These are phyloP conservation scores for Entomortierella beljakovae DNA, from an alignment of 192 early-diverging fungal genomes.

Conservation along the genomic window DNA sequence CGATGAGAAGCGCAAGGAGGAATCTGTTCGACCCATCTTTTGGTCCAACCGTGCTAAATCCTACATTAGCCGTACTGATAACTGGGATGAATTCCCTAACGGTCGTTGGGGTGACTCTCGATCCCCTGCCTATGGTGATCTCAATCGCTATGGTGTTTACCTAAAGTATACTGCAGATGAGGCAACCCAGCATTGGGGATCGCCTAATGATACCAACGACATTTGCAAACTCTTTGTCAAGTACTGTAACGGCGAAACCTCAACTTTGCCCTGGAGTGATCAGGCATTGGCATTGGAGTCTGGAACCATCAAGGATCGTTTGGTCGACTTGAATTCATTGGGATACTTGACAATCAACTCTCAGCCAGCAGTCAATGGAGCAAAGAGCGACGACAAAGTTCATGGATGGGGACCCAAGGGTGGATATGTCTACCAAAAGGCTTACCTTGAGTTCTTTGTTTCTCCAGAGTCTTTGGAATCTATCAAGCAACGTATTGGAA, in stretches of 20 bases:
- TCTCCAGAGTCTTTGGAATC: slow-evolving; percentile 73
- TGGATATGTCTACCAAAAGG: slow-evolving; percentile 96
- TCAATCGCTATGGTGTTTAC: slow-evolving; percentile 83
- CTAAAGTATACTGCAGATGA: slow-evolving; percentile 79
- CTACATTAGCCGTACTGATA: slow-evolving; percentile 91
- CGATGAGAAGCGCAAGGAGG: slow-evolving; percentile 88
- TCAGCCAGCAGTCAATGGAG: slow-evolving; percentile 95
- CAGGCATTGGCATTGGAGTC: slow-evolving; percentile 85
- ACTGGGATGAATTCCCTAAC: slow-evolving; percentile 99
- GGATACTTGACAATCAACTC: slow-evolving; percentile 97
- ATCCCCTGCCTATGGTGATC: slow-evolving; percentile 89
- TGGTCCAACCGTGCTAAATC: slow-evolving; percentile 95
- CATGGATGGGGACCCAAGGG: slow-evolving; percentile 97
- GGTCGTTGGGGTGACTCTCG: slow-evolving; percentile 98
- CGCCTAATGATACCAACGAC: slow-evolving; percentile 74
- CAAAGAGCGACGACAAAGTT: slow-evolving; percentile 75
- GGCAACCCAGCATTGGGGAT: slow-evolving; percentile 79
- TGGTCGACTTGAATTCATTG: slow-evolving; percentile 78
- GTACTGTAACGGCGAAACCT: slow-evolving; percentile 79
- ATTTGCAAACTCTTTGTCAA: slow-evolving; percentile 79
- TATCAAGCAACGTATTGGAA: slow-evolving; percentile 69
- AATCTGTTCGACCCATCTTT: slow-evolving; percentile 98
- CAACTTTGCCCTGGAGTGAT: slow-evolving; percentile 91
- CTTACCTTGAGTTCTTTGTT: slow-evolving; percentile 97
- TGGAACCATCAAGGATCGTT: slow-evolving; percentile 71